A percentile compares a stretch with the other conserved stretches of the same genome.
These are phyloP conservation scores for Mycogone perniciosa DNA, from an alignment of 2,329 filamentous ascomycete genomes.

Conservation along the genomic window DNA sequence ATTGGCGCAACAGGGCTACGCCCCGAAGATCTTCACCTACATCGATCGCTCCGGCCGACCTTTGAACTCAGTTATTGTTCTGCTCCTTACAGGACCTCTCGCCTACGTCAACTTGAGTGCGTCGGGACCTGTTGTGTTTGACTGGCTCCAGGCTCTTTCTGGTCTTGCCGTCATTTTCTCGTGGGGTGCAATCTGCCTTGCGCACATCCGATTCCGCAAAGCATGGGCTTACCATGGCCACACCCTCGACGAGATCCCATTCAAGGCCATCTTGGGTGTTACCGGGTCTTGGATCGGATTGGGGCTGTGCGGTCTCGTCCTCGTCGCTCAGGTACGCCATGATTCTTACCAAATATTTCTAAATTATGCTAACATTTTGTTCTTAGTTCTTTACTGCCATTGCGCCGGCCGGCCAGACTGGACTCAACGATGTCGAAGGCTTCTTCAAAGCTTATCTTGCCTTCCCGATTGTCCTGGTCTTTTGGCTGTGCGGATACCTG, in stretches of 20 bases:
- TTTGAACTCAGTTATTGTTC: slow-evolving; percentile 37
- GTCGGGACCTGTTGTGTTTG: slow-evolving; percentile 47
- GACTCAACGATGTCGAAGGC: slow-evolving; percentile 34
- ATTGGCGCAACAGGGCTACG: slow-evolving; percentile 50
- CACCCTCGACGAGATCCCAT: slow-evolving; percentile 59
- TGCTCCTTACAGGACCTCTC: slow-evolving; percentile 41
- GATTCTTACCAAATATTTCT: slow-evolving; percentile 14
- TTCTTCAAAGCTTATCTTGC: slow-evolving; percentile 52
- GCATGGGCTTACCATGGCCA: slow-evolving; percentile 55
- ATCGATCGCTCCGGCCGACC: slow-evolving; percentile 49
- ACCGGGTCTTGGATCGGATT: slow-evolving; percentile 58
- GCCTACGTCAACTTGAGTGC: slow-evolving; percentile 41
- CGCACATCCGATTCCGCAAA: slow-evolving; percentile 60
- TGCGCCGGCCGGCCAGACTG: slow-evolving; percentile 27
- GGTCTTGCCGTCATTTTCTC: slow-evolving; percentile 58
- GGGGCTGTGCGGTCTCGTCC: slow-evolving; percentile 45
- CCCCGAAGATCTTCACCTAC: slow-evolving; percentile 47
- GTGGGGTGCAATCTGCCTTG: slow-evolving; percentile 59
- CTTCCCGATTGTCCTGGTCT: slow-evolving; percentile 45
- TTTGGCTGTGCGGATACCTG: slow-evolving; percentile 50
- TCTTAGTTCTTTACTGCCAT: slow-evolving; percentile 43
- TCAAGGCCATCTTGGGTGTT: slow-evolving; percentile 53
- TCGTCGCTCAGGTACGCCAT: slow-evolving; percentile 41
- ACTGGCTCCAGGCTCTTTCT: slow-evolving; percentile 59
- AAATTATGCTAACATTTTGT: not conserved